Evolutionary conservation across 345 rosid species (phyloP).

Genomic region (Schrenkiella parvula): DNA sequence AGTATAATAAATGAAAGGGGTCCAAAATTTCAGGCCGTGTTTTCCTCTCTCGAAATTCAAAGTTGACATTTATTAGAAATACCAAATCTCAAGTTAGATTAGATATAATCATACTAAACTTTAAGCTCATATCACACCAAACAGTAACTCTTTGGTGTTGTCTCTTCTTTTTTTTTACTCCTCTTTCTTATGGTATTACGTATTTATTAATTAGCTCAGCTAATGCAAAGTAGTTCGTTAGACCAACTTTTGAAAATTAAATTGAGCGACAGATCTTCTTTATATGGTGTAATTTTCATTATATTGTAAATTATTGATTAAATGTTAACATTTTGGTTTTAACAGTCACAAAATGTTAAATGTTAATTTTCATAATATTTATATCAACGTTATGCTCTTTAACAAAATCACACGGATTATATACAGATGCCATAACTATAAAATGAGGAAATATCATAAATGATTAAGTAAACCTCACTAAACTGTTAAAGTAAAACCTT

Average conservation of each 20-base stretch:
- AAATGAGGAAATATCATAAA: too few relatives aligned
- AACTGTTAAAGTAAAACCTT: too few relatives aligned
- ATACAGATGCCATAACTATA: too few relatives aligned
- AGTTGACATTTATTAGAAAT: constrained; percentile 22
- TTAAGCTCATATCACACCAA: background rate
- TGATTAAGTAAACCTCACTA: too few relatives aligned
- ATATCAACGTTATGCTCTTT: background rate
- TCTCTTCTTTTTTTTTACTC: background rate
- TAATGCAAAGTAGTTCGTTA: background rate
- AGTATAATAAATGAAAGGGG: constrained; percentile 15
- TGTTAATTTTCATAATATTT: background rate
- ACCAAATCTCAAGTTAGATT: constrained; percentile 15
- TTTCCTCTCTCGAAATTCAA: constrained; percentile 44
- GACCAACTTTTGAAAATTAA: background rate
- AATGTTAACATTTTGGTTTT: background rate
- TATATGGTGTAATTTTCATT: background rate
- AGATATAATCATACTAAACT: too few relatives aligned
- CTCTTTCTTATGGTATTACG: background rate
- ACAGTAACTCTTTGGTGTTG: background rate
- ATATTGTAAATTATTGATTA: background rate
- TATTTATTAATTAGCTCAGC: background rate
- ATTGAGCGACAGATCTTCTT: background rate
- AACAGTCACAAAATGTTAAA: background rate
- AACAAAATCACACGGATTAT: background rate
- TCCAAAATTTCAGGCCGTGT: constrained; percentile 41